phyloP scores from a whole-genome alignment of 192 early-diverging fungal species.

The Dissophora globulifera region DNA sequence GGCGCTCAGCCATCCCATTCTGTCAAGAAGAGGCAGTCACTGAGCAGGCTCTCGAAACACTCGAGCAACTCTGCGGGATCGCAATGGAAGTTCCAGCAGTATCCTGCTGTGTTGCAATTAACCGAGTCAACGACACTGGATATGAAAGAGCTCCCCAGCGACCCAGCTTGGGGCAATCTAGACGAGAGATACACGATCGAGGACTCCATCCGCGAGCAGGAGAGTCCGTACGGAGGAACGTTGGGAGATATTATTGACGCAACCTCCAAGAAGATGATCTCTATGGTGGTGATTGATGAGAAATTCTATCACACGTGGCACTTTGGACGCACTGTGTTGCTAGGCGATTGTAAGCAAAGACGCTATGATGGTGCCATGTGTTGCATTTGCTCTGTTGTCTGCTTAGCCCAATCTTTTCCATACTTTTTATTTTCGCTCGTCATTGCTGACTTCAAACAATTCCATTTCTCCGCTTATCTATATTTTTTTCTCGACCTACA shows the following conservation, averaged over 20 bases:
- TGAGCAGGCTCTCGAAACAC: conserved; percentile 27
- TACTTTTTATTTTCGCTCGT: background rate
- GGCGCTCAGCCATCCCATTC: background rate
- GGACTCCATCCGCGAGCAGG: conserved; percentile 30
- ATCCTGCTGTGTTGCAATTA: conserved; percentile 13
- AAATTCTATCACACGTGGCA: conserved; percentile 49
- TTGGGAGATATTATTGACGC: conserved; percentile 39
- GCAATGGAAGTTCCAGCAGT: conserved; percentile 14
- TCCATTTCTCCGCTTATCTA: background rate
- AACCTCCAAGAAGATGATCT: conserved; percentile 30
- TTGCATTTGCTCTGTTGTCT: too few species aligned
- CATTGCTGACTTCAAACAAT: too few species aligned
- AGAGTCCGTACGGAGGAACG: conserved; percentile 24
- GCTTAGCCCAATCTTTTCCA: too few species aligned
- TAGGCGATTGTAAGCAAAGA: conserved; percentile 39
- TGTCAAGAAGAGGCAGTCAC: conserved; percentile 31
- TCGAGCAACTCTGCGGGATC: conserved; percentile 16
- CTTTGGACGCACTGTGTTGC: conserved; percentile 33
- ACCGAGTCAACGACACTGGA: background rate
- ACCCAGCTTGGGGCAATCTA: conserved; percentile 28
- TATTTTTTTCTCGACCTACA: background rate
- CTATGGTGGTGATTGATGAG: conserved; percentile 32
- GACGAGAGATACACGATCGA: conserved; percentile 26
- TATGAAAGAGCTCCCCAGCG: conserved; percentile 8
- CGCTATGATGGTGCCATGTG: background rate